Base-by-base conservation (phyloP, 2,329 filamentous ascomycete genomes). In the Microcyclospora pomicola region DNA sequence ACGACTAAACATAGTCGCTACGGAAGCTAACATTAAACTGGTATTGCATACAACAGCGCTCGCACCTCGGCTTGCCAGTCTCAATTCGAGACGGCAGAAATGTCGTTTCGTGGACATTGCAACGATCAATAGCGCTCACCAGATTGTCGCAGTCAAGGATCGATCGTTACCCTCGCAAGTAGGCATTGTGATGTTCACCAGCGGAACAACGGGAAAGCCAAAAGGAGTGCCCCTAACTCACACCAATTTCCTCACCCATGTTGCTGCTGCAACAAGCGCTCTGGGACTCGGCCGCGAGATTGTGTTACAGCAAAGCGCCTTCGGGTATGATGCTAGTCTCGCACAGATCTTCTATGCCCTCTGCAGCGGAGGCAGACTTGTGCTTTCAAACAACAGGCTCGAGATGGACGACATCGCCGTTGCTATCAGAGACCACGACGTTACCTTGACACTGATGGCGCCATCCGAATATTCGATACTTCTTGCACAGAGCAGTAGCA, bases 271-370 rank as follows among this genome's bases (percentile, higher is more conserved):
- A 13, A 13, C 30, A 15, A 31, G n/a, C 9, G 15, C 30, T 13
- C 30, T 31, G 4, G 6, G 15, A 9, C 30, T 31, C 11, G 15
- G 28, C 0, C 36, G 43, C 1, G 55, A 54, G 14, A 38, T 38
- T 0, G 51, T 58, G 0, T 44, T 64, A 4, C 60, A 64, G 35
- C 60, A 63, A 29, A 58, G 42, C 9, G 49, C 64, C 0, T 55
- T 47, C 24, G 52, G 50, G n/a, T 67, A 67, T 43, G 63, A 68
- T 38, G 42, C 64, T 35, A 60, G 61, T 0, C 24, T 65, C 1
- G 40, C 40, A 2, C 61, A 67, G 42, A 56, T 58, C 2, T 55
- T 64, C 35, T 42, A 42, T 1, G 55, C 56, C 0, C 49, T 67
- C 1, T 43, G 46, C 11, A 52, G 49, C 13, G 63, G 62, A 0